These are phyloP conservation scores for Pisolithus albus DNA, from an alignment of 768 basidiomycete genomes.

Conservation along the genomic window DNA sequence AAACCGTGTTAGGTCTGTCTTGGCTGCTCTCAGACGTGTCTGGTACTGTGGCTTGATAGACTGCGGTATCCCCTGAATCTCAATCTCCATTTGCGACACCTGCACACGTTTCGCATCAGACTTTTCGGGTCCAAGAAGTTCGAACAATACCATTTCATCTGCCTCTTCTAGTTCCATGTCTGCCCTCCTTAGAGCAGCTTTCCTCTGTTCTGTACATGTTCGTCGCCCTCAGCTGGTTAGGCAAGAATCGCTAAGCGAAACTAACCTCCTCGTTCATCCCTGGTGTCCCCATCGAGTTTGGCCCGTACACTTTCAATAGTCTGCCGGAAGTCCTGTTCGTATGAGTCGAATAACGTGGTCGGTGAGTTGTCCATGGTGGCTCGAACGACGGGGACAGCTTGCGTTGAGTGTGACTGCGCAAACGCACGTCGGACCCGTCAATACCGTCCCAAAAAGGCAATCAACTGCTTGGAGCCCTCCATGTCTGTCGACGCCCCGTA, in stretches of 20 bases:
- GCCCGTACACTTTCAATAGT: constrained; percentile 67
- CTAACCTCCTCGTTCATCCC: constrained; percentile 65
- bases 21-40: constrained; percentile 64
- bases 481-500: constrained; percentile 33
- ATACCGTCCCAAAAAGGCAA: constrained; percentile 21
- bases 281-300: constrained; percentile 69
- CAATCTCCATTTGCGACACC: constrained; percentile 99
- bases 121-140: background rate
- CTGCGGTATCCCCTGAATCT: constrained; percentile 90
- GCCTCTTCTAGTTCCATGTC: constrained; percentile 98
- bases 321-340: constrained; percentile 88
- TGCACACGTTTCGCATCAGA: constrained; percentile 25
- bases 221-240: background rate
- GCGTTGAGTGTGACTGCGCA: constrained; percentile 22
- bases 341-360: constrained; percentile 81
- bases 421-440: background rate
- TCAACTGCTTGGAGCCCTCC: constrained; percentile 2
- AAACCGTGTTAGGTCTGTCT: constrained; percentile 64
- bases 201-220: constrained; percentile 60
- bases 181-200: constrained; percentile 70
- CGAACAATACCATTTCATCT: constrained; percentile 77
- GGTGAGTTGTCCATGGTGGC: constrained; percentile 77
- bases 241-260: constrained; percentile 3
- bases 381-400: background rate
- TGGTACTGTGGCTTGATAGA: constrained; percentile 75